Percentiles rank a stretch among this genome's conserved stretches.
Conservation (phyloP, 2,329 filamentous ascomycete species). For the Drechslerella coelobrocha region DNA sequence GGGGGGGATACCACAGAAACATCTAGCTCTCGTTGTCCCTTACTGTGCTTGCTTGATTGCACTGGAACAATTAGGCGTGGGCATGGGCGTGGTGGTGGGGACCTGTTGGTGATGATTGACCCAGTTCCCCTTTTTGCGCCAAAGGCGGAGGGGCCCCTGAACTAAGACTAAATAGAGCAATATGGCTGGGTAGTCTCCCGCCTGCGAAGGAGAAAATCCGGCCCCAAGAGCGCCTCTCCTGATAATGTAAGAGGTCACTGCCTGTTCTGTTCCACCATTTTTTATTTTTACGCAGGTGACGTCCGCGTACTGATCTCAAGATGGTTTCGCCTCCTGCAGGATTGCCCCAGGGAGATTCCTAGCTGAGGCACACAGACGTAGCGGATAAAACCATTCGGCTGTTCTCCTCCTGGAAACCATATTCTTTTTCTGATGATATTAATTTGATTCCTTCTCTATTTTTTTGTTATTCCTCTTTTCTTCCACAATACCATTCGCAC, state of each 20-base stretch:
- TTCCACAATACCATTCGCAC: slow-evolving; percentile 1
- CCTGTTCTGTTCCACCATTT: slow-evolving; percentile 37
- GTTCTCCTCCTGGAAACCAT: slow-evolving; percentile 6
- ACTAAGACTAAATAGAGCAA: slow-evolving; percentile 51
- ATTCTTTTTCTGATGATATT: slow-evolving; percentile 1
- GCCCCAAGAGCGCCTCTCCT: slow-evolving; percentile 25
- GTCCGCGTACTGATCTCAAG: slow-evolving; percentile 46
- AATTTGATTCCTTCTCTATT: slow-evolving; percentile 1
- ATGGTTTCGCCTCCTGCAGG: slow-evolving; percentile 50
- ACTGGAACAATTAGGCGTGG: not conserved
- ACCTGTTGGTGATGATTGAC: slow-evolving; percentile 27
- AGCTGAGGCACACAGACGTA: slow-evolving; percentile 41
- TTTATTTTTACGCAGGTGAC: slow-evolving; percentile 50
- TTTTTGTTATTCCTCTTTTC: slow-evolving; percentile 5
- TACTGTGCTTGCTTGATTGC: slow-evolving; percentile 22
- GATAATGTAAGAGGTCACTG: slow-evolving; percentile 44
- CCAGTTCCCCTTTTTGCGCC: slow-evolving; percentile 50
- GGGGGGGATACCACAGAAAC: slow-evolving; percentile 21
- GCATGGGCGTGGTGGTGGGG: slow-evolving; percentile 16
- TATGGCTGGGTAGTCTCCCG: slow-evolving; percentile 37
- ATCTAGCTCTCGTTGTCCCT: slow-evolving; percentile 31
- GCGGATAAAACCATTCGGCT: slow-evolving; percentile 39
- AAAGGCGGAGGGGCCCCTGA: slow-evolving; percentile 43
- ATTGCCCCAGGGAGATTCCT: slow-evolving; percentile 42
- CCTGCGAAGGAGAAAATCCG: slow-evolving; percentile 24